Conservation (phyloP, 768 basidiomycete genomes). For the Naganishia randhawae region DNA sequence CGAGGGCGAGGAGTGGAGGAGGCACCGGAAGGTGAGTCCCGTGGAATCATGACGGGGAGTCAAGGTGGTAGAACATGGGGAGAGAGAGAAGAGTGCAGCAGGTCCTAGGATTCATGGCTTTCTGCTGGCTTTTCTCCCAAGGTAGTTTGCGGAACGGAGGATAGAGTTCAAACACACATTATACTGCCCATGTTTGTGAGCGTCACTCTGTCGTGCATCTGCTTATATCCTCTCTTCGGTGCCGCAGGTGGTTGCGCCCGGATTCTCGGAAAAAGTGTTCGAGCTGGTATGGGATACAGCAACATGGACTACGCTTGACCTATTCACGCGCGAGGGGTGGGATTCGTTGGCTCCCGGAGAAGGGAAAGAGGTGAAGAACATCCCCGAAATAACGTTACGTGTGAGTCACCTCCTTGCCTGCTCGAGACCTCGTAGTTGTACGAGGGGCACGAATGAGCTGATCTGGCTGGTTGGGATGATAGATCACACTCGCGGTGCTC, state of each 20-base stretch:
- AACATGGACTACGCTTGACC: slow-evolving; percentile 12
- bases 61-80: too few relatives aligned
- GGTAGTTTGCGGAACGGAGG: too few relatives aligned
- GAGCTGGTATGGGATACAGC: slow-evolving; percentile 30
- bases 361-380: background rate
- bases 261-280: slow-evolving; percentile 30
- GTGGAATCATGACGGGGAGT: too few relatives aligned
- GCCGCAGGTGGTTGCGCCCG: slow-evolving; percentile 30
- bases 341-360: slow-evolving; percentile 10
- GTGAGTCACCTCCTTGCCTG: background rate
- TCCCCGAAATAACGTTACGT: slow-evolving; percentile 9
- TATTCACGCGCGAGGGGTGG: slow-evolving; percentile 24
- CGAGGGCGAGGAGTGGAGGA: slow-evolving; percentile 32
- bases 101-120: too few relatives aligned
- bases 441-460: background rate
- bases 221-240: background rate
- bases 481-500: slow-evolving; percentile 28
- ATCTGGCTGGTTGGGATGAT: background rate
- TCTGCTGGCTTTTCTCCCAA: too few relatives aligned
- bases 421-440: too few relatives aligned
- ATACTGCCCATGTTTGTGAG: too few relatives aligned
- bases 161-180: too few relatives aligned
- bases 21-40: slow-evolving; percentile 30
- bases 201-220: background rate
- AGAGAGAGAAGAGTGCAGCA: too few relatives aligned